phyloP scores from a whole-genome alignment of 352 stramenopile genomes.

The Halophytophthora polymorphica region DNA sequence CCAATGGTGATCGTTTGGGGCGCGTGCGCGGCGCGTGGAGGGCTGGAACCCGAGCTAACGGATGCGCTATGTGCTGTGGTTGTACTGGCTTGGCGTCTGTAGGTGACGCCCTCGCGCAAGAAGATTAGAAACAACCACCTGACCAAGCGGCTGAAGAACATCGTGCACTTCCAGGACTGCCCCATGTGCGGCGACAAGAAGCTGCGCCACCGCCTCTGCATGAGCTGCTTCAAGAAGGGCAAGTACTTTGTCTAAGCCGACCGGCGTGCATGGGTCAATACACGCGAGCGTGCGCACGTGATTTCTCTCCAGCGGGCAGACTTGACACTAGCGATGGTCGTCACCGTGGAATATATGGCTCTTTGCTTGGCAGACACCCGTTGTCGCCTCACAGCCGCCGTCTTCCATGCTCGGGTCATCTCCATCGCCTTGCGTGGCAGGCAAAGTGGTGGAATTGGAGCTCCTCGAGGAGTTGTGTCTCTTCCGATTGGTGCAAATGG shows the following conservation, averaged over 20 bases:
- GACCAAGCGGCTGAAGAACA: constrained; percentile 88
- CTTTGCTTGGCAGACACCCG: no score
- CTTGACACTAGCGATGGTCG: no score
- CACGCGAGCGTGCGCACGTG: no score
- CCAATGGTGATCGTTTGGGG: not conserved
- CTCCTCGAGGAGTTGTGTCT: no score
- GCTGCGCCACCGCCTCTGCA: constrained; percentile 84
- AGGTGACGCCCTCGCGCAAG: constrained; percentile 86
- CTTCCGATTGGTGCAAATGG: no score
- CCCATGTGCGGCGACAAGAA: constrained; percentile 85
- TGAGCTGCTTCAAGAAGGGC: constrained; percentile 91
- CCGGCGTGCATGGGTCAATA: not conserved
- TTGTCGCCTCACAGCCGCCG: no score
- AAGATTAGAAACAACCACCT: constrained; percentile 87
- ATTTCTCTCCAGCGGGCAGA: no score
- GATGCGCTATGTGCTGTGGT: constrained; percentile 4
- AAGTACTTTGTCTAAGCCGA: constrained; percentile 83
- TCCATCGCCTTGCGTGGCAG: no score
- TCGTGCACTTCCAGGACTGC: constrained; percentile 88
- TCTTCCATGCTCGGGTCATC: no score
- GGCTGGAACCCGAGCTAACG: constrained; percentile 2
- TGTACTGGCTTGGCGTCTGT: constrained; percentile 9
- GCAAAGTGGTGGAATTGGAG: no score
- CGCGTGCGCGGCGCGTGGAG: not conserved
- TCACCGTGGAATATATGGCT: no score